A percentile compares a stretch with the other conserved stretches of the same genome.
Conservation (phyloP, 225 moss, liverwort and hornwort genomes). For the Bryum argenteum region DNA sequence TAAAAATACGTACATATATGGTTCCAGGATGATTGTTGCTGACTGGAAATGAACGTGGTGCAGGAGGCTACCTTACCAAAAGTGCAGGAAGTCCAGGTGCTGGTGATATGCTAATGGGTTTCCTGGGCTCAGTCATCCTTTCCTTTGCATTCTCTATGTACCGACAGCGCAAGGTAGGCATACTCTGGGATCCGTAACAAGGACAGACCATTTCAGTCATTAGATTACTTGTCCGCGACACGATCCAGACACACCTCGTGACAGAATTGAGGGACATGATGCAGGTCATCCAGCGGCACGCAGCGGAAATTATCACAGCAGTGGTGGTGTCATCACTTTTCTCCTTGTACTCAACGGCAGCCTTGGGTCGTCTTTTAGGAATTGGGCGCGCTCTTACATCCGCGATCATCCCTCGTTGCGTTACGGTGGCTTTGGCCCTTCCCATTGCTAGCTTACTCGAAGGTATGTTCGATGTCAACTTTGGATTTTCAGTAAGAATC, state of each 20-base stretch:
- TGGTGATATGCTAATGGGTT: slow-evolving; percentile 91
- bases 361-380: slow-evolving; percentile 72
- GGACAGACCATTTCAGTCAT: background rate
- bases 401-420: slow-evolving; percentile 91
- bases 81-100: slow-evolving; percentile 88
- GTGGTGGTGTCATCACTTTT: slow-evolving; percentile 78
- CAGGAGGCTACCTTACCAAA: slow-evolving; percentile 96
- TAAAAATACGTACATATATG: background rate
- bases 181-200: background rate
- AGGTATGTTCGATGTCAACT: slow-evolving; percentile 41
- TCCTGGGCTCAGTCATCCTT: slow-evolving; percentile 90
- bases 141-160: slow-evolving; percentile 99
- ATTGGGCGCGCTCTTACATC: slow-evolving; percentile 69
- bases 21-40: slow-evolving; percentile 24
- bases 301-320: slow-evolving; percentile 88
- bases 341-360: slow-evolving; percentile 92
- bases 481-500: slow-evolving; percentile 2
- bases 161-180: slow-evolving; percentile 84
- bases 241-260: slow-evolving; percentile 2
- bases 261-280: slow-evolving; percentile 28
- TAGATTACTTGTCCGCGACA: background rate
- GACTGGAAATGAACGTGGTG: slow-evolving; percentile 32
- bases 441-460: slow-evolving; percentile 91
- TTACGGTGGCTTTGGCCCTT: slow-evolving; percentile 98
- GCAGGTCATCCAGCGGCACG: slow-evolving; percentile 93